phyloP scores from a whole-genome alignment of 164 flowering plant species.

The Liquidambar formosana region DNA sequence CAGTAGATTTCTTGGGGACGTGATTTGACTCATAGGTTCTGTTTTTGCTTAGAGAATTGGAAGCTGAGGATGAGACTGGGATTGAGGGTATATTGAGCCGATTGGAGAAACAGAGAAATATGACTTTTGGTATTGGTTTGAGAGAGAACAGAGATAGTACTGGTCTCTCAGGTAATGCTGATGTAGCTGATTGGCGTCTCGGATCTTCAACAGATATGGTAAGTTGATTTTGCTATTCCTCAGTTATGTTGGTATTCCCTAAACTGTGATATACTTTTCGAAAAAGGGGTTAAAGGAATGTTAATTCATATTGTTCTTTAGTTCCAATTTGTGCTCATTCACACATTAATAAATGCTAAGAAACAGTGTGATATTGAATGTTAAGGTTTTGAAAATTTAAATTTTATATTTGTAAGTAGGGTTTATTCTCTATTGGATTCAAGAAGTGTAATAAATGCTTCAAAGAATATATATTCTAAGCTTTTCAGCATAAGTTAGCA shows the following conservation, averaged over 20 bases:
- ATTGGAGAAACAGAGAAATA: slow-evolving; percentile 65
- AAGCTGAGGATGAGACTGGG: slow-evolving; percentile 46
- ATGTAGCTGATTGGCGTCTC: slow-evolving; percentile 16
- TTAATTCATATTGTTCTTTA: background rate
- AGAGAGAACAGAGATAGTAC: slow-evolving; percentile 23
- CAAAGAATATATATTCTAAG: too few species aligned
- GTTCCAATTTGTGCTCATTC: background rate
- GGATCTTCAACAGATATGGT: slow-evolving; percentile 22
- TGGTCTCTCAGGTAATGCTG: slow-evolving; percentile 9
- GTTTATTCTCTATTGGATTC: too few species aligned
- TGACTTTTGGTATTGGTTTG: slow-evolving; percentile 38
- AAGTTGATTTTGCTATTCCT: slow-evolving; percentile 6
- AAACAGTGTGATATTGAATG: background rate
- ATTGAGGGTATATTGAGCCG: slow-evolving; percentile 77
- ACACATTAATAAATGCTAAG: background rate
- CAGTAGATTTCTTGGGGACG: background rate
- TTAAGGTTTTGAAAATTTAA: background rate
- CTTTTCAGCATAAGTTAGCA: too few species aligned
- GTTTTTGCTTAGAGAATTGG: slow-evolving; percentile 35
- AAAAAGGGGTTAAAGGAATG: background rate
- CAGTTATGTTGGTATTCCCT: background rate
- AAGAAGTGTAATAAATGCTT: too few species aligned
- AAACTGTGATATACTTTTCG: background rate
- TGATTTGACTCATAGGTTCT: slow-evolving; percentile 1
- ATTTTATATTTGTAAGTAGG: background rate